Base-by-base conservation (phyloP, 768 basidiomycete species). In the Lentinula detonsa region DNA sequence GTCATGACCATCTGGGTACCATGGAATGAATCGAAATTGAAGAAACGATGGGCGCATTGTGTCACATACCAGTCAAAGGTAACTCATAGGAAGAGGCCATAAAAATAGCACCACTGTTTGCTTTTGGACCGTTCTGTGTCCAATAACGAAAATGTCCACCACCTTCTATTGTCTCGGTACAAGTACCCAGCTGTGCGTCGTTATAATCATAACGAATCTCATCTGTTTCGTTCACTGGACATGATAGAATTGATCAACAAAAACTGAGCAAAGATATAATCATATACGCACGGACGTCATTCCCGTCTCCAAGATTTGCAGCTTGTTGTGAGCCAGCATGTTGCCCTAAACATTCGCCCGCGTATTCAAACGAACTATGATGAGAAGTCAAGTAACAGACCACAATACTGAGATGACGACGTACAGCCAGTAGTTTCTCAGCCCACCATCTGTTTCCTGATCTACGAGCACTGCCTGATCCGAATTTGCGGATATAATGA, bases 101-200 rank as follows among this genome's bases (percentile, higher is more conserved):
- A 67, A 92, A 92, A 46, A 89, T 76, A 3, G 90, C 90, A 37
- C 87, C 82, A 61, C 88, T 88, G 66, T 91, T 78, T 5, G 76
- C 86, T 3, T 71, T 33, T 11, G 74, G 63, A 0, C 92, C 93
- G 61, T 91, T 80, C 74, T 95, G 94, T 5, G 79, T 72, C 93
- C 93, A 95, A 71, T 94, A 95, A 43, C 94, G 83, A 69, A 94
- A 84, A 69, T 97, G 94, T 68, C 90, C 82, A 5, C 95, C 95
- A 1, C 94, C 94, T 65, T 90, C 69, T 45, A 95, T 81, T 2
- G 91, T 90, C 73, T 97, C 94, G 65, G 82, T 75, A 73, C 95
- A 96, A 1, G 93, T 83, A 0, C 95, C 95, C n/a, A 95, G 72
- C 56, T 85, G 75, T 0, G 86, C 82, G 66, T 96, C 85, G 7